phyloP scores from a whole-genome alignment of 1,284 basidiomycete genomes.

The Cutaneotrichosporon sp. region DNA sequence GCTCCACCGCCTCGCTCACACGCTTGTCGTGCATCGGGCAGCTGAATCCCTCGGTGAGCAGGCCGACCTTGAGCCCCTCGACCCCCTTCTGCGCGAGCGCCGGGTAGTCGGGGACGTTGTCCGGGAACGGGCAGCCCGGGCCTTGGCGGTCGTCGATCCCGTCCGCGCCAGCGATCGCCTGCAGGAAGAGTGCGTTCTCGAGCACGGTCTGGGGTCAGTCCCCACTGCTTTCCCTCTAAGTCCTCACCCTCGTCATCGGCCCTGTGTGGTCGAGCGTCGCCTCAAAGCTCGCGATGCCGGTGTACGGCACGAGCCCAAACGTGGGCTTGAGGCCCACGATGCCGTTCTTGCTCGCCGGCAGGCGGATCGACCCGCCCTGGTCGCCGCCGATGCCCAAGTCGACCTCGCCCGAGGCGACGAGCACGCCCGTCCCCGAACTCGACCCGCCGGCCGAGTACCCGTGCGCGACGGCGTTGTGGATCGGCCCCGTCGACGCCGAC shows the following conservation, averaged over 20 bases:
- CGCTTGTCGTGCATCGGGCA: slow-evolving; percentile 43
- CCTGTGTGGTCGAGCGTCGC: slow-evolving; percentile 54
- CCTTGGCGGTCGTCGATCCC: slow-evolving; percentile 58
- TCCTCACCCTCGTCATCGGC: slow-evolving; percentile 32
- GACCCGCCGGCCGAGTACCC: slow-evolving; percentile 58
- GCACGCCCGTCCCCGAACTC: slow-evolving; percentile 57
- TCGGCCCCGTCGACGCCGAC: slow-evolving; percentile 36
- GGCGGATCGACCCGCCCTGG: slow-evolving; percentile 57
- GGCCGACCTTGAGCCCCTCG: slow-evolving; percentile 54
- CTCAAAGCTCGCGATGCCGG: slow-evolving; percentile 56
- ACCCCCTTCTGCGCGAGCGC: slow-evolving; percentile 35
- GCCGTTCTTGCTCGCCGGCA: slow-evolving; percentile 57
- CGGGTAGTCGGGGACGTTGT: slow-evolving; percentile 54
- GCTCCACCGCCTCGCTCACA: slow-evolving; percentile 21
- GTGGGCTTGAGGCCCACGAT: slow-evolving; percentile 60
- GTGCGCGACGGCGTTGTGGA: slow-evolving; percentile 57
- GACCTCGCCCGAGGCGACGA: slow-evolving; percentile 55
- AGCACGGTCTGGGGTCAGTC: slow-evolving; percentile 51
- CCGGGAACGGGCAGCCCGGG: slow-evolving; percentile 55
- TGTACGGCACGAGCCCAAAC: slow-evolving; percentile 59
- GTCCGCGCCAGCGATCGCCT: slow-evolving; percentile 58
- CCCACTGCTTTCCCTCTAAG: neutral
- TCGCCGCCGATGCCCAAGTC: slow-evolving; percentile 60
- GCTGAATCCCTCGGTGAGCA: slow-evolving; percentile 56
- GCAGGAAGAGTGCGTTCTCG: slow-evolving; percentile 57